Conservation (phyloP, 2,329 filamentous ascomycete species). For the Domatiomyces globalis region DNA sequence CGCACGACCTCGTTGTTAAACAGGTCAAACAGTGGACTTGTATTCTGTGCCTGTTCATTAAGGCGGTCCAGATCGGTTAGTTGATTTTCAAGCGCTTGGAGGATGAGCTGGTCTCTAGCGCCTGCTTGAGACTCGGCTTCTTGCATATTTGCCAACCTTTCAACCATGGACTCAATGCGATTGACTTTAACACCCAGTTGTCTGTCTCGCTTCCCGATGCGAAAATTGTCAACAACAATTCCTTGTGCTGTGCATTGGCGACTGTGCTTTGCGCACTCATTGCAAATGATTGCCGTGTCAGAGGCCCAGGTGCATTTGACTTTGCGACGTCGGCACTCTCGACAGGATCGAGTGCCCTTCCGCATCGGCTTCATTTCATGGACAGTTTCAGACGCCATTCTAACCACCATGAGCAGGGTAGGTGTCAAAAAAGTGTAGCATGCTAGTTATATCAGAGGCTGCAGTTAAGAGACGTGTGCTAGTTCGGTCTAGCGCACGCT, state of each 20-base stretch:
- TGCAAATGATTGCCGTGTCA: slow-evolving; percentile 7
- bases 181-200: slow-evolving; percentile 9
- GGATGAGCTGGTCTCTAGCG: background rate
- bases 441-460: too few relatives aligned
- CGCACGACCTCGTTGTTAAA: slow-evolving; percentile 16
- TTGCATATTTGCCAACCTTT: slow-evolving; percentile 4
- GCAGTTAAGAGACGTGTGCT: too few relatives aligned
- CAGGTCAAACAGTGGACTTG: slow-evolving; percentile 12
- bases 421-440: background rate
- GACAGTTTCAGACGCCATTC: background rate
- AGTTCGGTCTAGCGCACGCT: too few relatives aligned
- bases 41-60: slow-evolving; percentile 4
- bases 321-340: slow-evolving; percentile 18
- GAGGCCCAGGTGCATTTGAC: slow-evolving; percentile 16
- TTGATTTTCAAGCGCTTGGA: background rate
- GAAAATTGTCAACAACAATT: slow-evolving; percentile 2
- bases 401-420: background rate
- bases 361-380: slow-evolving; percentile 11
- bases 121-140: background rate
- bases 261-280: slow-evolving; percentile 11
- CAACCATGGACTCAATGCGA: slow-evolving; percentile 7
- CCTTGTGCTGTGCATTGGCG: slow-evolving; percentile 13
- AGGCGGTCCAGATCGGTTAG: background rate
- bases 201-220: background rate
- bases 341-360: slow-evolving; percentile 16